Percentiles rank a stretch among this genome's conserved stretches.
phyloP scores from a whole-genome alignment of 2,329 filamentous ascomycete species.

The Epichloe festucae region DNA sequence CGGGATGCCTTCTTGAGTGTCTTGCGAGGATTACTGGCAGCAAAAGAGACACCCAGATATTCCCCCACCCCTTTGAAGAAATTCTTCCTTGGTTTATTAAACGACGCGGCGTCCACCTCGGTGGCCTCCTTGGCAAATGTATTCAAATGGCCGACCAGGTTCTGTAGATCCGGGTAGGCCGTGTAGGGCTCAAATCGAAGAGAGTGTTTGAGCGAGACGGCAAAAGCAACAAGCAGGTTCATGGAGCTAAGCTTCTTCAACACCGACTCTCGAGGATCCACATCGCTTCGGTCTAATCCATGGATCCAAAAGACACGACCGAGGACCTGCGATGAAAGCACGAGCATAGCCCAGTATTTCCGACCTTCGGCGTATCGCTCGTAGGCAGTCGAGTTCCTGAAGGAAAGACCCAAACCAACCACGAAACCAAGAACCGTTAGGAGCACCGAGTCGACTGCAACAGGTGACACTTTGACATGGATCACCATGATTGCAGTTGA shows the following conservation, averaged over 20 bases:
- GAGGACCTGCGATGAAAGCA: constrained; percentile 51
- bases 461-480: constrained; percentile 26
- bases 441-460: constrained; percentile 31
- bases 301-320: constrained; percentile 79
- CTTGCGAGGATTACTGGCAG: constrained; percentile 66
- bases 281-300: constrained; percentile 39
- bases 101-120: constrained; percentile 21
- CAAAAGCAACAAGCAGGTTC: constrained; percentile 66
- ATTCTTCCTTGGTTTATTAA: constrained; percentile 27
- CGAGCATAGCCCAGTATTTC: constrained; percentile 48
- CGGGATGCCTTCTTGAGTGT: constrained; percentile 57
- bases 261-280: constrained; percentile 49
- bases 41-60: constrained; percentile 65
- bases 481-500: constrained; percentile 51
- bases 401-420: constrained; percentile 64
- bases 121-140: constrained; percentile 54
- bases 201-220: constrained; percentile 68
- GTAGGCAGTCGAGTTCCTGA: constrained; percentile 65
- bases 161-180: constrained; percentile 59
- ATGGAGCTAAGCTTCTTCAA: constrained; percentile 61
- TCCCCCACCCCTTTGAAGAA: constrained; percentile 58
- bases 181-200: constrained; percentile 74
- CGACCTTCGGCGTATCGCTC: constrained; percentile 57
- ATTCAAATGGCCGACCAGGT: constrained; percentile 58
- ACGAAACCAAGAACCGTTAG: constrained; percentile 73